These are phyloP conservation scores for Fusarium keratoplasticum DNA, from an alignment of 2,329 filamentous ascomycete species.

Conservation along the genomic window DNA sequence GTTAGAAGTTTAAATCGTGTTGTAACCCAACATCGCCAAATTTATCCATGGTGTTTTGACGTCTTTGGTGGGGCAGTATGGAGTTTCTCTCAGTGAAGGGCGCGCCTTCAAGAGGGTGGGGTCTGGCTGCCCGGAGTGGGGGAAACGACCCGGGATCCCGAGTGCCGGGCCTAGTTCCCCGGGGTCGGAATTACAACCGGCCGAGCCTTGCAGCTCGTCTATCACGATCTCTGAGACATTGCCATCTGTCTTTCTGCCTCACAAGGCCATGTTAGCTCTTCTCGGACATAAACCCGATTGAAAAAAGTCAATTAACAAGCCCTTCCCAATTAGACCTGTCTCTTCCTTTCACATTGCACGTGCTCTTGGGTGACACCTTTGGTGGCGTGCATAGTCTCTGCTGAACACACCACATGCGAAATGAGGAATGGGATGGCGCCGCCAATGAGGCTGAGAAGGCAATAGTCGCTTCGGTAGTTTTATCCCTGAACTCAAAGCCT, in stretches of 20 bases:
- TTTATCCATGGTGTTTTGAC: constrained; percentile 8
- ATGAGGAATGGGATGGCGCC: not conserved
- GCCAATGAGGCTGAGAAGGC: not conserved
- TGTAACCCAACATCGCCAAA: not conserved
- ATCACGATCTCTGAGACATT: not conserved
- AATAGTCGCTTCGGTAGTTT: not conserved
- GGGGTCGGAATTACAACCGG: not conserved
- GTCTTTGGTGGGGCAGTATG: constrained; percentile 27
- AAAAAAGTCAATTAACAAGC: not conserved
- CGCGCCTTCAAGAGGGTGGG: constrained; percentile 15
- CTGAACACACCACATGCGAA: not conserved
- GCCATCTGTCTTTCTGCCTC: not conserved
- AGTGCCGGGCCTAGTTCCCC: not conserved
- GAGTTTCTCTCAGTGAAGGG: constrained; percentile 28
- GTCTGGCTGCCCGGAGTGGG: not conserved
- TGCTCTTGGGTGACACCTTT: not conserved
- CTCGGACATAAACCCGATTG: not conserved
- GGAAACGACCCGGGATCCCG: not conserved
- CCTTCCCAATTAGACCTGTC: not conserved
- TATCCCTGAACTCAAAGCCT: not conserved
- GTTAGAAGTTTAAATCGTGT: not conserved
- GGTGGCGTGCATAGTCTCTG: not conserved
- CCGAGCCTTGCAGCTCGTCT: not conserved
- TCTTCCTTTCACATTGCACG: not conserved
- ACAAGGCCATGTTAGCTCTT: not conserved